phyloP scores from a whole-genome alignment of 2,329 filamentous ascomycete species.

The Diplodia scrobiculata region DNA sequence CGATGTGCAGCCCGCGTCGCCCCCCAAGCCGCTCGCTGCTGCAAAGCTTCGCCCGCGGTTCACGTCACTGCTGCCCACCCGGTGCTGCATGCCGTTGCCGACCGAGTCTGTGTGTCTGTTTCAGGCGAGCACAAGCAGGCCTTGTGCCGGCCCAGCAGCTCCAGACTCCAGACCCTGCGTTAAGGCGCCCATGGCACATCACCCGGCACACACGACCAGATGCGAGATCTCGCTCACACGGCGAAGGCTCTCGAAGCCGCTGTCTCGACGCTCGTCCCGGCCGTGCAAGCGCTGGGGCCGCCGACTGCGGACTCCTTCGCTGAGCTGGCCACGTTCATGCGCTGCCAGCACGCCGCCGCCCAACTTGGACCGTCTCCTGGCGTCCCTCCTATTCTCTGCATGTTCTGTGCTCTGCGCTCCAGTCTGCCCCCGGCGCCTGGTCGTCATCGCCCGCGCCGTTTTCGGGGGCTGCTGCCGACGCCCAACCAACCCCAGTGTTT shows the following conservation, averaged over 20 bases:
- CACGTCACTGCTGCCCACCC: background rate
- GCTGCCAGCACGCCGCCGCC: background rate
- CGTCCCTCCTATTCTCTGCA: conserved; percentile 13
- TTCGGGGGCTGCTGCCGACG: conserved; percentile 15
- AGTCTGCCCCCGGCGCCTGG: background rate
- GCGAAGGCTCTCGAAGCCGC: background rate
- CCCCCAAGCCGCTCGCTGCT: background rate
- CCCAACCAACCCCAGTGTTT: conserved; percentile 14
- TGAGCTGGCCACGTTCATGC: conserved; percentile 13
- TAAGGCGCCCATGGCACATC: conserved; percentile 22
- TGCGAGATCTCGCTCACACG: conserved; percentile 8
- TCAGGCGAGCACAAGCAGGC: conserved; percentile 1
- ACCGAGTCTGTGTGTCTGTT: background rate
- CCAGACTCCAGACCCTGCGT: conserved; percentile 11
- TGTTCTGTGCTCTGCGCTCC: conserved; percentile 16
- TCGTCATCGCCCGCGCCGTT: conserved; percentile 14
- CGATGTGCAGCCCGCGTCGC: conserved; percentile 9
- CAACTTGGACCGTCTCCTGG: conserved; percentile 13
- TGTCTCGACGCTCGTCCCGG: background rate
- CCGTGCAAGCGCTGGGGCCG: background rate
- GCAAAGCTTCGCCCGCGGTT: background rate
- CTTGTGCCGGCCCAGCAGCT: background rate
- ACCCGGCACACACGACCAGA: conserved; percentile 18
- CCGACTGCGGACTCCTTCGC: background rate
- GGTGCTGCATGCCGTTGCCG: background rate